phyloP scores from a whole-genome alignment of 257 asterid genomes.

The Scutellaria barbata region DNA sequence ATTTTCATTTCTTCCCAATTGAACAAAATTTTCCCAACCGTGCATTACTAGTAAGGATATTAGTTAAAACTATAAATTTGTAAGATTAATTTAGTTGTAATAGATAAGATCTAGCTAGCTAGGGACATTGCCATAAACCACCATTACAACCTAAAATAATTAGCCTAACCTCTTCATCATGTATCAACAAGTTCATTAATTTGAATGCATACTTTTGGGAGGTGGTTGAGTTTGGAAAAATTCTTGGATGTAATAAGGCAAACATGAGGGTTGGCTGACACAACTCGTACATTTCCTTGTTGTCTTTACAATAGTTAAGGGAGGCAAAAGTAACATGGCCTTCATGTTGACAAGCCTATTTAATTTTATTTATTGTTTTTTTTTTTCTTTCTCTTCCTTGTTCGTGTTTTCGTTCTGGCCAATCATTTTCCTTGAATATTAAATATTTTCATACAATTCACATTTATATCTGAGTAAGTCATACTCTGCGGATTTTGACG shows the following conservation, averaged over 20 bases:
- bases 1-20: not conserved
- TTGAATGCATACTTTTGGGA: not conserved
- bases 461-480: too few species aligned
- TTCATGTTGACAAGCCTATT: conserved; percentile 40
- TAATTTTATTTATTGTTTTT: conserved; percentile 33
- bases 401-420: conserved; percentile 11
- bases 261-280: conserved; percentile 35
- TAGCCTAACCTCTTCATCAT: conserved; percentile 24
- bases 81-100: not conserved
- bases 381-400: not conserved
- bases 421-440: conserved; percentile 29
- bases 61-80: too few species aligned
- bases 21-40: too few species aligned
- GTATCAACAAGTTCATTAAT: conserved; percentile 8
- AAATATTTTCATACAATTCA: not conserved
- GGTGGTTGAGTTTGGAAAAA: conserved; percentile 22
- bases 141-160: conserved; percentile 6
- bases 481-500: too few species aligned
- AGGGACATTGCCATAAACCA: conserved; percentile 26
- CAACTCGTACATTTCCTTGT: conserved; percentile 35
- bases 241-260: conserved; percentile 34
- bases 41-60: too few species aligned
- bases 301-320: conserved; percentile 45
- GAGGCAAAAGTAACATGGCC: conserved; percentile 73
- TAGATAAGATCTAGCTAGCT: not conserved